phyloP scores from a whole-genome alignment of 352 stramenopile species.

The Globisporangium okanoganense region DNA sequence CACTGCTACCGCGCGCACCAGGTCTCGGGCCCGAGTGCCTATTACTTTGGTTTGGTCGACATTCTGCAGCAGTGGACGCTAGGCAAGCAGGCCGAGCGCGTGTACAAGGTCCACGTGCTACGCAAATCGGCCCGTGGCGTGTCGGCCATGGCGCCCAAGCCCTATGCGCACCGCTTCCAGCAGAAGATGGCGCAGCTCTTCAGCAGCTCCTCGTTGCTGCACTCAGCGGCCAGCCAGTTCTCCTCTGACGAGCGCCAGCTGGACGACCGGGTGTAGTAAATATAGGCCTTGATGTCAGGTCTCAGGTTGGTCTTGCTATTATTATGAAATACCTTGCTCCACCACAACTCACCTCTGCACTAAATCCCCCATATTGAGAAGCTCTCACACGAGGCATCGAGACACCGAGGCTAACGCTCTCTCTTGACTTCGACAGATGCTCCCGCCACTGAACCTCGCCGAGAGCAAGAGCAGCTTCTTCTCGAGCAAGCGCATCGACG shows the following conservation, averaged over 20 bases:
- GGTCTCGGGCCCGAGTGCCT: slow-evolving; percentile 80
- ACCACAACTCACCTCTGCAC: too few species aligned
- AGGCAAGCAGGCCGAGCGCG: slow-evolving; percentile 67
- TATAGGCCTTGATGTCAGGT: background rate
- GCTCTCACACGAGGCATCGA: too few species aligned
- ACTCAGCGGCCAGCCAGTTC: background rate
- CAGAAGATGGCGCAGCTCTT: slow-evolving; percentile 85
- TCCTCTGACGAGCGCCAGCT: background rate
- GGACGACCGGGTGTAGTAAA: background rate
- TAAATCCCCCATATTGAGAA: too few species aligned
- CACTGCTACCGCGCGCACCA: slow-evolving; percentile 72
- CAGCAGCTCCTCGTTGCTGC: slow-evolving; percentile 37
- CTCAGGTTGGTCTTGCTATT: background rate
- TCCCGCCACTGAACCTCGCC: slow-evolving; percentile 37
- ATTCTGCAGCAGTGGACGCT: slow-evolving; percentile 88
- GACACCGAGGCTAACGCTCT: background rate
- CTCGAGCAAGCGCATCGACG: slow-evolving; percentile 26
- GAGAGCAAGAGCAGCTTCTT: slow-evolving; percentile 35
- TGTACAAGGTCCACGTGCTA: slow-evolving; percentile 83
- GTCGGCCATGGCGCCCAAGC: slow-evolving; percentile 65
- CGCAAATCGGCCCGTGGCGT: slow-evolving; percentile 67
- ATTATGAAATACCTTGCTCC: background rate
- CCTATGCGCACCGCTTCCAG: slow-evolving; percentile 77
- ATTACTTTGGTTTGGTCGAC: slow-evolving; percentile 90
- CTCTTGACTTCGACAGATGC: slow-evolving; percentile 16